Evolutionary conservation across 257 asterid genomes (phyloP).

Genomic region (Misopates orontium): DNA sequence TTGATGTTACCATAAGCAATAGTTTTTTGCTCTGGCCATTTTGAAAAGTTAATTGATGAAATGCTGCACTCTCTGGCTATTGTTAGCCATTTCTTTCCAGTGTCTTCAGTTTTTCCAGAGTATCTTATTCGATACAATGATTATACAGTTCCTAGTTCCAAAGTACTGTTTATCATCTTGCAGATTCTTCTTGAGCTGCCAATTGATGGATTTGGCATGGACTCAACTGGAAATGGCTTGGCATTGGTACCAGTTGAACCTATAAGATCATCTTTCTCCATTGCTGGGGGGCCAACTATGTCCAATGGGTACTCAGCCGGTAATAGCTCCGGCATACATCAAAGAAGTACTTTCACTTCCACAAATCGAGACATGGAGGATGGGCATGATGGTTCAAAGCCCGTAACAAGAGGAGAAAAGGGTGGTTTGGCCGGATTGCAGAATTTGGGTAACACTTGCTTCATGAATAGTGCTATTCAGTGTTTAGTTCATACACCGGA

Average conservation of each 20-base stretch:
- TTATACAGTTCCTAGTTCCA: neutral
- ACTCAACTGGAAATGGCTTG: conserved; percentile 57
- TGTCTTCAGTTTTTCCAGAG: too few species aligned
- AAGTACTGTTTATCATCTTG: conserved; percentile 10
- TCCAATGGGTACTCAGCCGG: conserved; percentile 70
- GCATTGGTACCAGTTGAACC: conserved; percentile 89
- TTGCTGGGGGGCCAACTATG: conserved; percentile 92
- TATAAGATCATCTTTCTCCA: conserved; percentile 63
- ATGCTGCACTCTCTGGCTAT: too few species aligned
- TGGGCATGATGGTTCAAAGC: conserved; percentile 48
- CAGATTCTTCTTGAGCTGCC: conserved; percentile 90
- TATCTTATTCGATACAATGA: neutral
- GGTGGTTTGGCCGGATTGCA: conserved; percentile 94
- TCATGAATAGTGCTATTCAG: conserved; percentile 96
- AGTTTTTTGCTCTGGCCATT: too few species aligned
- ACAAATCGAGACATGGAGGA: conserved; percentile 60
- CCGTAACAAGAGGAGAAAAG: conserved; percentile 50
- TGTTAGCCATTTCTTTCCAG: too few species aligned
- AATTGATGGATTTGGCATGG: conserved; percentile 44
- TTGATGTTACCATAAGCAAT: too few species aligned
- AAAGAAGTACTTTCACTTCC: conserved; percentile 49
- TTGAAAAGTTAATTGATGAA: too few species aligned
- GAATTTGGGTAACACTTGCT: conserved; percentile 96
- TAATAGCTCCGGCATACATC: conserved; percentile 41
- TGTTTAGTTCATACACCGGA: conserved; percentile 96